These are phyloP conservation scores for Tolypocladium tropicale DNA, from an alignment of 2,329 filamentous ascomycete genomes.

Conservation along the genomic window DNA sequence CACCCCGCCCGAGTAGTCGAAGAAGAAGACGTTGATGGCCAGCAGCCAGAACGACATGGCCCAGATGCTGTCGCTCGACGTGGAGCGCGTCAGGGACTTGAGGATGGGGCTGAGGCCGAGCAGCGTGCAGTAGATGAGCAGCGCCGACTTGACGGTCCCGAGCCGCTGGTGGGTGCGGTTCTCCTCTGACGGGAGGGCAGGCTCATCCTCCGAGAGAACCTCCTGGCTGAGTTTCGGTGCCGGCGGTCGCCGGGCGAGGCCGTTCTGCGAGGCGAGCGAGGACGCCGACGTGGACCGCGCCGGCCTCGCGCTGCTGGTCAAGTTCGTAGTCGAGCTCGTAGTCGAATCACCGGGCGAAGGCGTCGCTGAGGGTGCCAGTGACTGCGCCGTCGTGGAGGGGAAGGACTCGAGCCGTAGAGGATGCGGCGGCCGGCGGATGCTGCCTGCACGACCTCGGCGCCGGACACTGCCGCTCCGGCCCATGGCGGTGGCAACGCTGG, in stretches of 20 bases:
- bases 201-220: slow-evolving; percentile 14
- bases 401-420: slow-evolving; percentile 16
- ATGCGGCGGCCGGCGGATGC: slow-evolving; percentile 23
- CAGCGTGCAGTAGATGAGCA: slow-evolving; percentile 86
- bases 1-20: slow-evolving; percentile 77
- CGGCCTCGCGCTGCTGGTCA: slow-evolving; percentile 38
- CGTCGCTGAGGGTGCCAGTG: slow-evolving; percentile 13
- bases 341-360: slow-evolving; percentile 20
- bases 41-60: slow-evolving; percentile 90
- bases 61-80: slow-evolving; percentile 93
- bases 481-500: slow-evolving; percentile 22
- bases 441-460: slow-evolving; percentile 24
- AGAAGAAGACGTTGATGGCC: slow-evolving; percentile 93
- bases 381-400: slow-evolving; percentile 14
- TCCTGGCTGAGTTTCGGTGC: slow-evolving; percentile 19
- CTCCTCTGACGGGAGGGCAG: slow-evolving; percentile 17
- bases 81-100: slow-evolving; percentile 90
- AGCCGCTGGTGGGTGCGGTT: slow-evolving; percentile 44
- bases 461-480: slow-evolving; percentile 23
- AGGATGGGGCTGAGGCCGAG: slow-evolving; percentile 90
- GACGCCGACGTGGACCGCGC: slow-evolving; percentile 40
- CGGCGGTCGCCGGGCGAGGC: not conserved
- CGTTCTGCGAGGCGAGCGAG: slow-evolving; percentile 4
- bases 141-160: slow-evolving; percentile 80
- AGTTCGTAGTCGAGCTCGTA: slow-evolving; percentile 36